Evolutionary conservation across 805 yeast genomes (phyloP), one percentile per base, ranked within the genome.

Genomic region (Candida coleopterorum): DNA sequence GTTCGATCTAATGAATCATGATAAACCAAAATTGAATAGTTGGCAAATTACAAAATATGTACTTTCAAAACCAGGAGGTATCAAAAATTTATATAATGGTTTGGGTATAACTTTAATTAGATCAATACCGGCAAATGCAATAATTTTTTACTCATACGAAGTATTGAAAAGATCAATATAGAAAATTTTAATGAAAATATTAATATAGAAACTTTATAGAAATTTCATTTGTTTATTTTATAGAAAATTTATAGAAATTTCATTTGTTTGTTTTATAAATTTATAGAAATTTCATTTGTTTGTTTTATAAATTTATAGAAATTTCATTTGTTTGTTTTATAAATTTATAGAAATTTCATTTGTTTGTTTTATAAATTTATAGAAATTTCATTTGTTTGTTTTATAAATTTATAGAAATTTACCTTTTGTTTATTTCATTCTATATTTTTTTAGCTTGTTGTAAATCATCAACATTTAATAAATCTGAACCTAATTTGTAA

Each of bases 111-210:
- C 97, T 0, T 59, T 87, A 40, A 45, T 77, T 5, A 76, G 96
- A 52, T 86, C 95, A 0, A 75, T 85, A 1, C 97, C 97, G 1
- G 88, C 96, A 3, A 85, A 87, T 51, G 96, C 96, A 2, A 69
- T 81, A 7, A 86, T 89, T 20, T 90, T 90, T 61, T 77, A 81
- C 47, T 72, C 79, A 4, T 89, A 87, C 54, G 96, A 89, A 50
- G 60, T 72, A 20, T 49, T 79, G 42, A 32, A 78, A 75, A 53
- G 50, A 58, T 38, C 43, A 46, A 44, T 44, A 58, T 32, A 52
- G 17, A 14, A 20, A n/a, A n/a, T n/a, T n/a, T n/a, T n/a, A n/a
- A n/a, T n/a, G n/a, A n/a, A n/a, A n/a, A n/a, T n/a, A n/a, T n/a
- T n/a, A n/a, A n/a, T n/a, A n/a, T n/a, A n/a, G n/a, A n/a, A n/a